Base-by-base conservation (phyloP, 352 stramenopile genomes). In the Globisporangium ultimum region DNA sequence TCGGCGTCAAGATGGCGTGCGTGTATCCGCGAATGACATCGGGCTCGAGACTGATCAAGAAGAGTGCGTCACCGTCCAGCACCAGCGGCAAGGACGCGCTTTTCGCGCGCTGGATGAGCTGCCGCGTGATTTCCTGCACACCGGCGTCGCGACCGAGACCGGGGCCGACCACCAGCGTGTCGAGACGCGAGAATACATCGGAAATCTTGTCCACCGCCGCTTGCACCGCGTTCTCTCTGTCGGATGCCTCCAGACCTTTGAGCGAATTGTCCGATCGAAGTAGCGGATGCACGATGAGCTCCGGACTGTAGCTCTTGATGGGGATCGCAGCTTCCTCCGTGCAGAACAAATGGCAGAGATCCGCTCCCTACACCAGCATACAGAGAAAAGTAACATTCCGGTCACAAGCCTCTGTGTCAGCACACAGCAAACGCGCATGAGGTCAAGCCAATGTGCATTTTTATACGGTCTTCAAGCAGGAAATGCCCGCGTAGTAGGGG, bases 221-320 rank as follows among this genome's bases (percentile, higher is more conserved):
- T 1, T 61, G 8, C 17, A 91, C 55, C 2, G 67, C 54, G 1
- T 42, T 10, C 15, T 46, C 42, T 15, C 64, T 67, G 1, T 79
- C 58, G 2, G 53, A 28, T 0, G 15, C n/a, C 4, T 47, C 0
- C 1, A 71, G 46, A 0, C 11, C 18, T 0, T 54, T 28, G 0
- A 80, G 22, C 0, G 74, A 76, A 17, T 61, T 64, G 32, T 89
- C 82, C 12, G 79, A 89, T n/a, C 64, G 76, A 49, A 95, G 67
- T 12, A 91, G 63, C 48, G 86, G 86, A 24, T 95, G 86, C 17
- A 98, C 96, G 72, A 99, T 98, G 20, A 99, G 81, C 74, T 98
- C 96, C 0, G 96, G 96, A 59, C 87, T 97, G 78, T 99, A 99
- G 61, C 84, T 97, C 71, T 99, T 99, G 75, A 99, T 98, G 4